A percentile compares a stretch with the other conserved stretches of the same genome.
Conservation (phyloP, 768 basidiomycete genomes). For the Tulasnella sp. region DNA sequence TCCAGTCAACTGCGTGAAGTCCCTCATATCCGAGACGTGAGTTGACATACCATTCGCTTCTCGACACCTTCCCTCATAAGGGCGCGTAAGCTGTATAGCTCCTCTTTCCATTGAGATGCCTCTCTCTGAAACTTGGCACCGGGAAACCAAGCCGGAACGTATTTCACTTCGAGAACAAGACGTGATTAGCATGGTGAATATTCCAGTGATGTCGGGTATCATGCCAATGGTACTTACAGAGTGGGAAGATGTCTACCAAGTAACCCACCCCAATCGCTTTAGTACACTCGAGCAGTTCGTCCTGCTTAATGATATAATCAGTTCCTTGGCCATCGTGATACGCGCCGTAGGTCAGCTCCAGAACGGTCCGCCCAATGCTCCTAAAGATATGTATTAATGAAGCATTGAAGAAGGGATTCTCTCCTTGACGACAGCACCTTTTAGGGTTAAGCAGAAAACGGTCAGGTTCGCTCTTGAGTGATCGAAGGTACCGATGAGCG, state of each 20-base stretch:
- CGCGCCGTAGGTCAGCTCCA: neutral
- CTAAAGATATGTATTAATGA: neutral
- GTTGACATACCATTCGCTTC: too few relatives aligned
- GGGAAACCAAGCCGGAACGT: slow-evolving; percentile 14
- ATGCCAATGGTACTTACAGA: neutral
- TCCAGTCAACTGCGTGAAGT: too few relatives aligned
- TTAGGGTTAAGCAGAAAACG: neutral
- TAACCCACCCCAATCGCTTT: neutral
- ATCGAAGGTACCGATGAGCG: neutral
- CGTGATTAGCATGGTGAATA: neutral
- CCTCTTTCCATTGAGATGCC: neutral
- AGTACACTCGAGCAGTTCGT: neutral
- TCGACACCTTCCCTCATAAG: too few relatives aligned
- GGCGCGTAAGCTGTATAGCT: too few relatives aligned
- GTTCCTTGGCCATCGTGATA: neutral
- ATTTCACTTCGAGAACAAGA: too few relatives aligned
- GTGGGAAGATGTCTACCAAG: neutral
- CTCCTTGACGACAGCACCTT: too few relatives aligned
- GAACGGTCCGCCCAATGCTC: neutral
- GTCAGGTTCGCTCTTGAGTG: neutral
- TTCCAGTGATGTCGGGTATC: too few relatives aligned
- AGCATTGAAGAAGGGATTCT: neutral
- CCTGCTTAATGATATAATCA: neutral
- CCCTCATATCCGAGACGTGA: too few relatives aligned
- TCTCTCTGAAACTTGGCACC: slow-evolving; percentile 7